Percentiles rank a stretch among this genome's conserved stretches.
These are phyloP conservation scores for Aspergillus pseudoglaucus DNA, from an alignment of 2,329 filamentous ascomycete species.

Conservation along the genomic window DNA sequence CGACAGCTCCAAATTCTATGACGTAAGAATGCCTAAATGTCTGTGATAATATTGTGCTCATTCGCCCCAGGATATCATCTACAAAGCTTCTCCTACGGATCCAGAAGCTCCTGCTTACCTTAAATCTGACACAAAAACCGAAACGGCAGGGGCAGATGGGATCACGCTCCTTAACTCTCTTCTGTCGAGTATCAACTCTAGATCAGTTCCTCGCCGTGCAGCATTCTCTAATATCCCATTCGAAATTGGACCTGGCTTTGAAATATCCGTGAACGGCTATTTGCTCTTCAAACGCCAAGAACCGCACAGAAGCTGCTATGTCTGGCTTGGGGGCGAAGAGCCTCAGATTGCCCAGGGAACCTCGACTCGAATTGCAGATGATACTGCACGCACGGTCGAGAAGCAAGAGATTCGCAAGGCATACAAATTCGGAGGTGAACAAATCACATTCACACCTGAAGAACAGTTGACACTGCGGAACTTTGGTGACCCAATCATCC, in stretches of 20 bases:
- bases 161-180: slow-evolving; percentile 72
- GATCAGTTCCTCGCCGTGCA: slow-evolving; percentile 75
- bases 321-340: slow-evolving; percentile 81
- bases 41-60: neutral
- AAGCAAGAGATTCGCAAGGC: slow-evolving; percentile 81
- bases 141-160: slow-evolving; percentile 65
- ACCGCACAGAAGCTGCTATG: slow-evolving; percentile 73
- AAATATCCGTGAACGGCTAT: slow-evolving; percentile 89
- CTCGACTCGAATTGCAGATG: slow-evolving; percentile 69
- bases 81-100: slow-evolving; percentile 63
- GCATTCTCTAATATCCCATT: slow-evolving; percentile 82
- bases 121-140: slow-evolving; percentile 45
- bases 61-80: slow-evolving; percentile 71
- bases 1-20: slow-evolving; percentile 80
- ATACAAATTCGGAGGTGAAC: slow-evolving; percentile 91
- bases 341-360: slow-evolving; percentile 71
- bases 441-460: slow-evolving; percentile 76
- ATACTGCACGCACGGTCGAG: slow-evolving; percentile 69
- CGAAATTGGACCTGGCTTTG: slow-evolving; percentile 76
- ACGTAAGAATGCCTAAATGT: slow-evolving; percentile 51
- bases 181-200: slow-evolving; percentile 82
- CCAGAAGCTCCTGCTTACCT: slow-evolving; percentile 59
- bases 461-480: slow-evolving; percentile 71
- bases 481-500: slow-evolving; percentile 76
- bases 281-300: slow-evolving; percentile 79